Evolutionary conservation across 2,329 filamentous ascomycete genomes (phyloP).

Genomic region (Lasiodiplodia citricola): DNA sequence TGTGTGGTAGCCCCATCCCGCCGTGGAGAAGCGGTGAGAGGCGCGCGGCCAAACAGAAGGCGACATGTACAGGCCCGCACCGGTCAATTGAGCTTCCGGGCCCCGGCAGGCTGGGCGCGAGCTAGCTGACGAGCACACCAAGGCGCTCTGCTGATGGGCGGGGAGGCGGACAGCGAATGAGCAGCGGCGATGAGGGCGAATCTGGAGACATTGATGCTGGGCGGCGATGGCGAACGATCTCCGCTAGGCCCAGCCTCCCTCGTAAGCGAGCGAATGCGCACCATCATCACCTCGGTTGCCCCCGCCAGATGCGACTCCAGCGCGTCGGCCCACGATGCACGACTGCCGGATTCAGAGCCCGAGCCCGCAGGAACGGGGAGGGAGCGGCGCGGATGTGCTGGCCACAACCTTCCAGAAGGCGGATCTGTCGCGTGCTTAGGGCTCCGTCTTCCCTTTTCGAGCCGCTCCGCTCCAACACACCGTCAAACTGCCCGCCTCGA

Average conservation of each 20-base stretch:
- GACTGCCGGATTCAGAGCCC: conserved; percentile 1
- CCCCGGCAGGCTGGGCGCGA: conserved; percentile 14
- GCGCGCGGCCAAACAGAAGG: conserved; percentile 5
- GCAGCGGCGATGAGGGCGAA: not conserved
- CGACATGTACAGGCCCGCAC: conserved; percentile 20
- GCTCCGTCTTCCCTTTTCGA: conserved; percentile 3
- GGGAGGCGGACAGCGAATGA: conserved; percentile 16
- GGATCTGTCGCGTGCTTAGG: conserved; percentile 15
- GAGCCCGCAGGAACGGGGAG: conserved; percentile 12
- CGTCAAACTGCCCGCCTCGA: not conserved
- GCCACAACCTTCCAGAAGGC: conserved; percentile 8
- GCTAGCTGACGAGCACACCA: conserved; percentile 12
- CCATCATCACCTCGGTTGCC: not conserved
- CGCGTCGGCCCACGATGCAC: not conserved
- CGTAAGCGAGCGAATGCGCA: conserved; percentile 20
- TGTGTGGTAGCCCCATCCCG: conserved; percentile 17
- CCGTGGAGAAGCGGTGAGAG: conserved; percentile 27
- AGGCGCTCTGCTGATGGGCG: conserved; percentile 1
- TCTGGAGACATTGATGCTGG: conserved; percentile 1
- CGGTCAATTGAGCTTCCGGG: conserved; percentile 17
- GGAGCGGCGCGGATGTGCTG: not conserved
- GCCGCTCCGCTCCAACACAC: not conserved
- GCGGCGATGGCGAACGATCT: not conserved
- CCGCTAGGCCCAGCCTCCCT: not conserved
- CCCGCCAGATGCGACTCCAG: not conserved